Percentiles rank a stretch among this genome's conserved stretches.
phyloP scores from a whole-genome alignment of 2,329 filamentous ascomycete genomes.

The Mycosphaerella sp. region DNA sequence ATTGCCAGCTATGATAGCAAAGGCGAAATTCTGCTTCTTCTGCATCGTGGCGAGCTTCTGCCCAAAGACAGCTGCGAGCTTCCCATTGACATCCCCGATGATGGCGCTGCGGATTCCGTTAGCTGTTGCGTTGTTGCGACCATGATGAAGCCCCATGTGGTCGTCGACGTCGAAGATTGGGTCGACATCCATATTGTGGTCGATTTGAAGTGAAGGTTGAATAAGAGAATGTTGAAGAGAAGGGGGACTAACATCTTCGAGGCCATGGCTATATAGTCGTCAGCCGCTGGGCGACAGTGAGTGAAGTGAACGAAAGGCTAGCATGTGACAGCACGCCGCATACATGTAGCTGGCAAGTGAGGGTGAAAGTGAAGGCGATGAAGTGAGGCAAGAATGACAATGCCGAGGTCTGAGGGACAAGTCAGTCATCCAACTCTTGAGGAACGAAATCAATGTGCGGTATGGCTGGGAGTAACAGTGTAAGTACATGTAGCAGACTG shows the following conservation, averaged over 20 bases:
- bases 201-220: conserved; percentile 38
- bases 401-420: background rate
- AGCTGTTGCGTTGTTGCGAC: background rate
- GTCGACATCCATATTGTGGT: conserved; percentile 49
- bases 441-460: too few species aligned
- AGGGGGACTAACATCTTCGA: conserved; percentile 7
- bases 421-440: background rate
- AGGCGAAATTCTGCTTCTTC: conserved; percentile 78
- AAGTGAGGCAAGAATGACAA: background rate
- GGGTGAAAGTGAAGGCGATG: background rate
- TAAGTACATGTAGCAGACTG: too few species aligned
- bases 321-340: conserved; percentile 1
- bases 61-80: conserved; percentile 66
- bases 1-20: conserved; percentile 78
- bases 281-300: background rate
- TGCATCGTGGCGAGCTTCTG: conserved; percentile 72
- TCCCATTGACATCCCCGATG: conserved; percentile 74
- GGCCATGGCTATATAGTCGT: conserved; percentile 1
- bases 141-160: conserved; percentile 6
- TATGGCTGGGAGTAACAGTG: too few species aligned
- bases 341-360: conserved; percentile 6
- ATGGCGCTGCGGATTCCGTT: conserved; percentile 35
- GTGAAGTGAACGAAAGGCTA: background rate
- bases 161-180: background rate
- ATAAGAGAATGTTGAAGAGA: background rate